These are phyloP conservation scores for Boletus rubescentipes DNA, from an alignment of 768 basidiomycete species.

Conservation along the genomic window DNA sequence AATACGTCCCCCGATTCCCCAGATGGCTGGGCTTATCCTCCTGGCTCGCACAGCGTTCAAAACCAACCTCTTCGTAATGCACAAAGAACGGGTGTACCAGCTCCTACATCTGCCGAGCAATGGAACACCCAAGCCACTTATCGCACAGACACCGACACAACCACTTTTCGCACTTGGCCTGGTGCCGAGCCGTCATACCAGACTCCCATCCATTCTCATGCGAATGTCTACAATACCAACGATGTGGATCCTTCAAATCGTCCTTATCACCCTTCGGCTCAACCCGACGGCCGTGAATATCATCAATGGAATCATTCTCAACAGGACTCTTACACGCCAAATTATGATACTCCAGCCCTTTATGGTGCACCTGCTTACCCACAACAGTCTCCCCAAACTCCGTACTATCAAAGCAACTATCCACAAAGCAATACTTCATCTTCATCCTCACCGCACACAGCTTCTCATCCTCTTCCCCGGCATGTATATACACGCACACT, in stretches of 20 bases:
- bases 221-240: conserved; percentile 25
- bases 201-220: conserved; percentile 26
- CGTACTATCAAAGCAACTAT: conserved; percentile 30
- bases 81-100: conserved; percentile 21
- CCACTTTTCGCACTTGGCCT: conserved; percentile 54
- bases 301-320: conserved; percentile 31
- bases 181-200: conserved; percentile 40
- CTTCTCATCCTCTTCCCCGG: conserved; percentile 50
- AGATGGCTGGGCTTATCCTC: conserved; percentile 56
- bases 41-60: conserved; percentile 41
- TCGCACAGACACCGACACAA: conserved; percentile 29
- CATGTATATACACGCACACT: conserved; percentile 83
- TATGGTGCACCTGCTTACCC: conserved; percentile 28
- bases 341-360: conserved; percentile 23
- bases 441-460: conserved; percentile 31
- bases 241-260: conserved; percentile 43
- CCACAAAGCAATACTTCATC: conserved; percentile 25
- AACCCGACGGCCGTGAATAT: conserved; percentile 39
- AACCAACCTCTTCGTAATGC: conserved; percentile 47
- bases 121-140: conserved; percentile 27
- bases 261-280: conserved; percentile 31
- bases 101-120: conserved; percentile 14
- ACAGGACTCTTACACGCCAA: conserved; percentile 25
- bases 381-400: conserved; percentile 29
- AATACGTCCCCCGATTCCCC: conserved; percentile 43